phyloP scores from a whole-genome alignment of 176 grass and related monocot species.

The Paspalum vaginatum region DNA sequence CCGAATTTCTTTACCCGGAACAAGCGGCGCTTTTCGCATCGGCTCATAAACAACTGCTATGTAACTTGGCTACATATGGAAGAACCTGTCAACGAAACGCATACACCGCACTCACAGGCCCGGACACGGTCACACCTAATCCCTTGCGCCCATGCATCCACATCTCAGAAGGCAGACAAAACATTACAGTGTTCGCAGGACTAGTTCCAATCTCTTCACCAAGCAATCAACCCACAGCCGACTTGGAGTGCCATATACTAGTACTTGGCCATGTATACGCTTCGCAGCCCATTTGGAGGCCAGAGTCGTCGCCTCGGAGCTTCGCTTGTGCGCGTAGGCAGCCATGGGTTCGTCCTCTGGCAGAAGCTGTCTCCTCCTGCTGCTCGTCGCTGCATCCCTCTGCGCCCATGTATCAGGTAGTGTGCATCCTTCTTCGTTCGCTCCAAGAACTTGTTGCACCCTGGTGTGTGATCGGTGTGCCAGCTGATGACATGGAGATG shows the following conservation, averaged over 20 bases:
- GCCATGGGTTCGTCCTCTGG: conserved; percentile 9
- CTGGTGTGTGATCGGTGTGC: background rate
- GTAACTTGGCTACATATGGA: background rate
- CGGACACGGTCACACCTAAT: conserved; percentile 19
- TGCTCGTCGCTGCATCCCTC: conserved; percentile 28
- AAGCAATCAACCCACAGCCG: background rate
- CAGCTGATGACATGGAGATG: background rate
- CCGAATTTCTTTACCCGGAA: background rate
- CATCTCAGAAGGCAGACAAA: conserved; percentile 20
- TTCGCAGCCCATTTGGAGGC: background rate
- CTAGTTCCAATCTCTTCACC: conserved; percentile 25
- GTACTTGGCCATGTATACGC: background rate
- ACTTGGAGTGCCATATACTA: background rate
- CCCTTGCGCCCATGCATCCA: conserved; percentile 17
- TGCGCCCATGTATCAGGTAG: conserved; percentile 15
- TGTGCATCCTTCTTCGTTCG: background rate
- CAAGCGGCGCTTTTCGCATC: background rate
- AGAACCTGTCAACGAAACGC: conserved; percentile 16
- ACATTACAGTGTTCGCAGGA: background rate
- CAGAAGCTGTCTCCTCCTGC: background rate
- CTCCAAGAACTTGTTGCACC: background rate
- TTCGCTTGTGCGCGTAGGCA: background rate
- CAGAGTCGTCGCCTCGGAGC: background rate
- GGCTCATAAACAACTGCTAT: background rate
- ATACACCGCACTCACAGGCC: background rate